Percentiles rank a stretch among this genome's conserved stretches.
phyloP scores from a whole-genome alignment of 2,329 filamentous ascomycete species.

The Teratosphaeria nubilosa region DNA sequence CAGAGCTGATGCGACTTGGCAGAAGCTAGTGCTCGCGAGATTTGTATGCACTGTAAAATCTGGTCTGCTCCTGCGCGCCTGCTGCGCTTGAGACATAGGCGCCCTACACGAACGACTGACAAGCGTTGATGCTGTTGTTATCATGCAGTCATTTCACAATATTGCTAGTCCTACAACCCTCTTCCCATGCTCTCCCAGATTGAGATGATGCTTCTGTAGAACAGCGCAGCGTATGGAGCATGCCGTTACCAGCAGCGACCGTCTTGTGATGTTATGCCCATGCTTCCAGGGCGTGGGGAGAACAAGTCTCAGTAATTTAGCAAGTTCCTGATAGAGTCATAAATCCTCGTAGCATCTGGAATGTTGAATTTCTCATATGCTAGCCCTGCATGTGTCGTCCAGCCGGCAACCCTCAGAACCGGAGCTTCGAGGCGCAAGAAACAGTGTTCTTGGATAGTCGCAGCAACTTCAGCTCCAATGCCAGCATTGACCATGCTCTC shows the following conservation, averaged over 20 bases:
- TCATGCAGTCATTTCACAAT: too few species aligned
- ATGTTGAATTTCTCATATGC: slow-evolving; percentile 62
- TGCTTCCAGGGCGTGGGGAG: neutral
- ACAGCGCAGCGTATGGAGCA: neutral
- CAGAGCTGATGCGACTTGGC: too few species aligned
- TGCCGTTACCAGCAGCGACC: neutral
- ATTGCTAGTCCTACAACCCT: too few species aligned
- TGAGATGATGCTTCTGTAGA: neutral
- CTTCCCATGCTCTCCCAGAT: too few species aligned
- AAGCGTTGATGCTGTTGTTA: too few species aligned
- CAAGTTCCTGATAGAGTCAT: slow-evolving; percentile 39
- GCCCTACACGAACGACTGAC: too few species aligned
- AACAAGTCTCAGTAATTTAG: slow-evolving; percentile 31
- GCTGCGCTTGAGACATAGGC: too few species aligned
- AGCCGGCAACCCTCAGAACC: slow-evolving; percentile 76
- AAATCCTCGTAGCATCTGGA: slow-evolving; percentile 69
- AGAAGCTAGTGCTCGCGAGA: too few species aligned
- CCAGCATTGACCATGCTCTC: slow-evolving; percentile 88
- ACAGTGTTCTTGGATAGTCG: slow-evolving; percentile 77
- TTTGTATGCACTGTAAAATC: too few species aligned
- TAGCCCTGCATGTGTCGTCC: slow-evolving; percentile 74
- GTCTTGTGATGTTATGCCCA: neutral
- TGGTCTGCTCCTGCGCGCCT: too few species aligned
- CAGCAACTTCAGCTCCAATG: slow-evolving; percentile 79
- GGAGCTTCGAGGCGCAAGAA: slow-evolving; percentile 79